phyloP scores from a whole-genome alignment of 2,329 filamentous ascomycete genomes.

The Venturia effusa region DNA sequence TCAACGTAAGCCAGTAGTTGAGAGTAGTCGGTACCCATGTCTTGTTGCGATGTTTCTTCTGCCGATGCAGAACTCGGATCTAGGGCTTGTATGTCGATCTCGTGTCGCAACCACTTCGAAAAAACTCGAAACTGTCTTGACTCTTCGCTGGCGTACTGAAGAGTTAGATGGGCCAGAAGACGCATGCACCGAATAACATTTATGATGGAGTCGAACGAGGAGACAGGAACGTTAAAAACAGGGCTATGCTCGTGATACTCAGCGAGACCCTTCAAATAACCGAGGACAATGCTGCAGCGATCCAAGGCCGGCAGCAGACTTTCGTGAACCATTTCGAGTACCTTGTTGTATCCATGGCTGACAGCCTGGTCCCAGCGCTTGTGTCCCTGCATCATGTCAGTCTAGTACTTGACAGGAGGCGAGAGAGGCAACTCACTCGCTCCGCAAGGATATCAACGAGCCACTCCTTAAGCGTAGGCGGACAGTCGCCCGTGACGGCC shows the following conservation, averaged over 20 bases:
- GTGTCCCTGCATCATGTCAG: slow-evolving; percentile 50
- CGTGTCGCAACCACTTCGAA: slow-evolving; percentile 71
- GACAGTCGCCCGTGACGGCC: slow-evolving; percentile 72
- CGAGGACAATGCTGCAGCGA: slow-evolving; percentile 68
- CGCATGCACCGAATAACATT: slow-evolving; percentile 67
- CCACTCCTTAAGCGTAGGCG: slow-evolving; percentile 71
- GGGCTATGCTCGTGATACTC: slow-evolving; percentile 61
- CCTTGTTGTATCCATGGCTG: slow-evolving; percentile 61
- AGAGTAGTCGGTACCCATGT: slow-evolving; percentile 61
- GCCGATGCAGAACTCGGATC: slow-evolving; percentile 45
- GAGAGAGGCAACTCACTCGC: slow-evolving; percentile 44
- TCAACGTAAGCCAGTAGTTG: slow-evolving; percentile 71
- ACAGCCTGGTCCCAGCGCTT: slow-evolving; percentile 93
- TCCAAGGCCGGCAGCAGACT: slow-evolving; percentile 84
- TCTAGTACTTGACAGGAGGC: not conserved
- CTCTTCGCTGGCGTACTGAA: slow-evolving; percentile 64
- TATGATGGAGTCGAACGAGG: slow-evolving; percentile 35
- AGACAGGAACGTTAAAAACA: slow-evolving; percentile 40
- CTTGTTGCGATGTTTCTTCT: slow-evolving; percentile 67
- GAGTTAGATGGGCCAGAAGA: slow-evolving; percentile 61
- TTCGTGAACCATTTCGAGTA: slow-evolving; percentile 71
- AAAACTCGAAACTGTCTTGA: slow-evolving; percentile 68
- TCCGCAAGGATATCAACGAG: slow-evolving; percentile 74
- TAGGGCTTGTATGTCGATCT: slow-evolving; percentile 68
- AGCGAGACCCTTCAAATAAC: slow-evolving; percentile 72